Evolutionary conservation across 2,329 filamentous ascomycete species (phyloP), one percentile per base, ranked within the genome.

Genomic region (Didymella segeticola): DNA sequence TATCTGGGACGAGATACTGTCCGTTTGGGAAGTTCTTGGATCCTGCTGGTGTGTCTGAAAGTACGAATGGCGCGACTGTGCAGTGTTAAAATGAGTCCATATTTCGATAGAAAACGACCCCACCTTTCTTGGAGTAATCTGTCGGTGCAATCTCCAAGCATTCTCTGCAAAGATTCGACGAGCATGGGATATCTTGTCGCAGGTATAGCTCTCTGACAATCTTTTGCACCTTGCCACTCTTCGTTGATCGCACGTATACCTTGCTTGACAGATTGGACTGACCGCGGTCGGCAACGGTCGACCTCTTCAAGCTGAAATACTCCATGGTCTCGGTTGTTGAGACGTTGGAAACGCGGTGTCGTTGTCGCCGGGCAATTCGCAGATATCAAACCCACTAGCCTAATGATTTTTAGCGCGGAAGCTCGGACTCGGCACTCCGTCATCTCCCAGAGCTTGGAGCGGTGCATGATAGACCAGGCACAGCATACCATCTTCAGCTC

Each of bases 221-320:
- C 82, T 99, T 99, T 77, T 98, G 95, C 56, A 98, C 93, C 80
- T 97, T 97, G 76, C 95, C 95, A 76, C 87, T 95, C 77, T 91
- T 93, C 41, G 93, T 96, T 22, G 95, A 97, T 56, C 95, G 86
- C 60, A 99, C 90, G 72, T 96, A 99, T 67, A 96, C 87, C 79
- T 98, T 99, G 84, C 89, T 97, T 26, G 92, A 93, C 61, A 98
- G 89, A 71, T 89, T 96, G 39, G 88, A 81, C 25, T 87, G 83
- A 50, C 79, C 77, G 5, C 80, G 79, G 57, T 85, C 83, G 14
- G 80, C 77, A 43, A 79, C 76, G 67, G 72, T 79, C 48, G 78
- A 84, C 67, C 85, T 79, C 70, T 87, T 86, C 51, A 88, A 75
- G 64, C 85, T 88, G 66, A 74, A 74, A 49, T 72, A 72, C 58